Conservation (phyloP, 2,329 filamentous ascomycete species). For the Cercospora zeina region DNA sequence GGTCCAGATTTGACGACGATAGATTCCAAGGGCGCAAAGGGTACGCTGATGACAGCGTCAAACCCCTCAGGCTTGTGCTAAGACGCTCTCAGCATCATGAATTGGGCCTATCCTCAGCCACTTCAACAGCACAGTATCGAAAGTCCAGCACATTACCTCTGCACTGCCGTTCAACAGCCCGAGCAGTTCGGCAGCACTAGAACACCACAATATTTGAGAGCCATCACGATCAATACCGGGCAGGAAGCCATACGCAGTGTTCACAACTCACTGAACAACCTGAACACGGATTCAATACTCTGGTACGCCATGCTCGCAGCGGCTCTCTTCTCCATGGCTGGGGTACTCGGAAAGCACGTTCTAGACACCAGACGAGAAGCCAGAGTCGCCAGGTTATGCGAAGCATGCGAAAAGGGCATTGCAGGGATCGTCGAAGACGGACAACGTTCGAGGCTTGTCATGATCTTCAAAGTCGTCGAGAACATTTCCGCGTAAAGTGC, state of each 20-base stretch:
- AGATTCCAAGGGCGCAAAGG: neutral
- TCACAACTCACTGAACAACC: neutral
- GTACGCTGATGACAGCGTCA: neutral
- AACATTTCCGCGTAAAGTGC: constrained; percentile 3
- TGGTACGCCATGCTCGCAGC: neutral
- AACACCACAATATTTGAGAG: neutral
- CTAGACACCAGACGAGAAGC: neutral
- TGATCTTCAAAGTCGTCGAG: neutral
- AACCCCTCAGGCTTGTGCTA: neutral
- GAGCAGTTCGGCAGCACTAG: neutral
- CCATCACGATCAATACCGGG: neutral
- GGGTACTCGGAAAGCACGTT: neutral
- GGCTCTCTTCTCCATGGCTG: neutral
- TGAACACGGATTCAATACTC: neutral
- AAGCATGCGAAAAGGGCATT: constrained; percentile 3
- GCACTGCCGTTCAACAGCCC: neutral
- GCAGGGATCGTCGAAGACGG: neutral
- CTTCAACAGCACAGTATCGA: neutral
- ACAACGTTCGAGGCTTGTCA: neutral
- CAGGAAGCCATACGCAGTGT: neutral
- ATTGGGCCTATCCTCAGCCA: neutral
- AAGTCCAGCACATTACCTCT: neutral
- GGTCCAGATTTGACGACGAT: neutral
- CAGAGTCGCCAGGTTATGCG: neutral
- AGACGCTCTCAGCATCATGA: constrained; percentile 8